These are phyloP conservation scores for Pseudopithomyces maydicus DNA, from an alignment of 2,329 filamentous ascomycete genomes.

Conservation along the genomic window DNA sequence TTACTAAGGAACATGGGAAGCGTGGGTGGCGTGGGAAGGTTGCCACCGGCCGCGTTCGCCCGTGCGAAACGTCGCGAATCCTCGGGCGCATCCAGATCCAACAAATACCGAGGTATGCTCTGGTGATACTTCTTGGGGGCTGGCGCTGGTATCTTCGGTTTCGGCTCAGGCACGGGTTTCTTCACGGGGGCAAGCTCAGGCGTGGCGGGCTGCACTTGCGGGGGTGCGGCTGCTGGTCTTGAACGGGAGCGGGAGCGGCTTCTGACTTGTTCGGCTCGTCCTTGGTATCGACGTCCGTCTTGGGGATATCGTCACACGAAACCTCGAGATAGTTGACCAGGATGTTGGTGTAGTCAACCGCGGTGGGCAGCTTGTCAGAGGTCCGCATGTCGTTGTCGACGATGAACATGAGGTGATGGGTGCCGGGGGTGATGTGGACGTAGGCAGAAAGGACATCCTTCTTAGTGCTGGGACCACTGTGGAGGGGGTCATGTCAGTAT, in stretches of 20 bases:
- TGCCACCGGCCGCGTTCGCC: conserved; percentile 75
- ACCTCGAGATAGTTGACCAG: conserved; percentile 98
- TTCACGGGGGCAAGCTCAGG: conserved; percentile 33
- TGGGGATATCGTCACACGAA: conserved; percentile 70
- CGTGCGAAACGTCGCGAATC: conserved; percentile 75
- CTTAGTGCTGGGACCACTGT: conserved; percentile 48
- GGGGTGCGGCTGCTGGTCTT: conserved; percentile 35
- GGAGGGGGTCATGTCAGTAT: conserved; percentile 29
- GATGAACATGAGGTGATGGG: conserved; percentile 95
- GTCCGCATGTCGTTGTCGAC: conserved; percentile 94
- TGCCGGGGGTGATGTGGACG: conserved; percentile 86
- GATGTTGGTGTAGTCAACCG: conserved; percentile 97
- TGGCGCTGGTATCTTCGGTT: conserved; percentile 32
- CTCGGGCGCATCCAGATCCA: conserved; percentile 85
- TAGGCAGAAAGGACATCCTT: conserved; percentile 72
- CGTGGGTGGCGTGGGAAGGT: conserved; percentile 80
- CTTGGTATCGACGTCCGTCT: conserved; percentile 20
- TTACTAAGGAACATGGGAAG: conserved; percentile 91
- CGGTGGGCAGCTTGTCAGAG: conserved; percentile 84
- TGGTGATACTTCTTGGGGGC: conserved; percentile 68
- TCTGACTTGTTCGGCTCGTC: conserved; percentile 26
- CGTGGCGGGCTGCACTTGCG: conserved; percentile 51
- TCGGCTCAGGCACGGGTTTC: conserved; percentile 29
- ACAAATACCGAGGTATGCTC: conserved; percentile 80
- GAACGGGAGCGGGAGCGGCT: conserved; percentile 24